Percentiles rank a stretch among this genome's conserved stretches.
Conservation (phyloP, 2,329 filamentous ascomycete species). For the Byssochlamys sp. region DNA sequence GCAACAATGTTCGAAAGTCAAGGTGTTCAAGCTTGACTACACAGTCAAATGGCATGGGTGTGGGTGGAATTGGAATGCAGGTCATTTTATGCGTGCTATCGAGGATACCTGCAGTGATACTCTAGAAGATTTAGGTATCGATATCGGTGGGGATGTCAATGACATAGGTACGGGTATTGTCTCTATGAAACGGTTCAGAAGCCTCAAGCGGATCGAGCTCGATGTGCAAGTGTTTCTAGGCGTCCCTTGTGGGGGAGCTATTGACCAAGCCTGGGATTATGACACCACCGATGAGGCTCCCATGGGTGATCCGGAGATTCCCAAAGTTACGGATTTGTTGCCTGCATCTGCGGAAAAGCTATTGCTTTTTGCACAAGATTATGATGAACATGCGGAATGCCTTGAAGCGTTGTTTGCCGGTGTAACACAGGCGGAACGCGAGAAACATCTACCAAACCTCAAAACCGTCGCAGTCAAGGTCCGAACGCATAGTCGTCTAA, state of each 20-base stretch:
- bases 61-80: not conserved
- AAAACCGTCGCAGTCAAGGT: not conserved
- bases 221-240: not conserved
- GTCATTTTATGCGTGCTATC: not conserved
- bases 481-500: not conserved
- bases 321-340: not conserved
- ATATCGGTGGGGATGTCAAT: not conserved
- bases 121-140: not conserved
- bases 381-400: not conserved
- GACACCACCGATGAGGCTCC: too few relatives aligned
- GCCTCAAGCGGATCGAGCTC: not conserved
- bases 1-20: not conserved
- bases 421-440: not conserved
- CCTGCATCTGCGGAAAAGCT: not conserved
- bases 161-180: not conserved
- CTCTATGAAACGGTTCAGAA: not conserved
- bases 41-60: not conserved
- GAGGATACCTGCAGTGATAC: not conserved
- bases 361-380: not conserved
- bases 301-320: not conserved
- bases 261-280: not conserved
- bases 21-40: not conserved
- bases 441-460: not conserved
- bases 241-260: not conserved
- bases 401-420: not conserved